Conservation (phyloP, 139 green algal species). For the Deuterostichococcus epilithicus region DNA sequence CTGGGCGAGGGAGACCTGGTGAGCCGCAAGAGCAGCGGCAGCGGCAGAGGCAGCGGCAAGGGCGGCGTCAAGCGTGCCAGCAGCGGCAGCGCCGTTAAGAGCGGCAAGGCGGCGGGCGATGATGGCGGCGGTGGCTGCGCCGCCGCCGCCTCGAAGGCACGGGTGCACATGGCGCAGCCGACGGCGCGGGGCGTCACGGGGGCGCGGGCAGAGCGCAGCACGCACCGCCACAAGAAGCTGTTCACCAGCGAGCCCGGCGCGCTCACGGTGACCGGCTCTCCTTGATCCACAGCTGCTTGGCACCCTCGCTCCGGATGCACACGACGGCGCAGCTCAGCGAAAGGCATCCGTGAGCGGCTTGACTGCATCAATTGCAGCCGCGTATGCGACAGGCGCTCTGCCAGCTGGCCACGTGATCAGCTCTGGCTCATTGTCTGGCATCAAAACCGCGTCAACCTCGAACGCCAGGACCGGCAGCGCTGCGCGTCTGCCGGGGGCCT, state of each 20-base stretch:
- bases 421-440: too few relatives aligned
- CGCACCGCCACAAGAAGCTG: conserved; percentile 69
- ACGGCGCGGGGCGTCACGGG: neutral
- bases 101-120: neutral
- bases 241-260: conserved; percentile 51
- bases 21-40: neutral
- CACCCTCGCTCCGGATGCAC: too few relatives aligned
- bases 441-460: too few relatives aligned
- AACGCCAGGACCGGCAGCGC: too few relatives aligned
- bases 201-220: conserved; percentile 35
- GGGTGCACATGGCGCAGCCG: conserved; percentile 32
- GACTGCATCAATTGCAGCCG: too few relatives aligned
- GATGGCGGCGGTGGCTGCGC: conserved; percentile 2
- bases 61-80: neutral
- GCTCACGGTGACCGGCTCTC: conserved; percentile 26
- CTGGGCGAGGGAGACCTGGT: neutral
- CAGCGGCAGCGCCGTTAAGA: neutral
- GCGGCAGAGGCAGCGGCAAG: neutral
- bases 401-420: too few relatives aligned
- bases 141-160: neutral
- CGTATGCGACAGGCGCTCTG: too few relatives aligned
- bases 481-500: too few relatives aligned
- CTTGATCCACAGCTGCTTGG: too few relatives aligned
- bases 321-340: too few relatives aligned
- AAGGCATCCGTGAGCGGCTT: too few relatives aligned